Evolutionary conservation across 2,329 filamentous ascomycete species (phyloP), one percentile per base, ranked within the genome.

Genomic region (Huntiella abstrusa): DNA sequence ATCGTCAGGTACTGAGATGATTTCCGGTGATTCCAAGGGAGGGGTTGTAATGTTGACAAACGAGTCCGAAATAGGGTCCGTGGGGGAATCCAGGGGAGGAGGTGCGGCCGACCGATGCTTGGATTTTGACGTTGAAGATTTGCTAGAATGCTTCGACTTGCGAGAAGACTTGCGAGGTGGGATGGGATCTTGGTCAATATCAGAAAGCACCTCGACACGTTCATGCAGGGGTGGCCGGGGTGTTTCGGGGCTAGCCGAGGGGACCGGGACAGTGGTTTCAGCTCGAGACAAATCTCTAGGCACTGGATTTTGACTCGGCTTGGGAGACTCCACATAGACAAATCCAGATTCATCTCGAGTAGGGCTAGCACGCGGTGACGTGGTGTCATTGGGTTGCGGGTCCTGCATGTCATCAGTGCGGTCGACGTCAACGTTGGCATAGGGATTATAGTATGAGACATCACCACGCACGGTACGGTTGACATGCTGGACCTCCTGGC

Each of bases 91-190:
- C 12, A n/a, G 10, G 19, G 34, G 19, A 19, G 19, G 34, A 37
- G 45, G 45, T n/a, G 35, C 11, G 17, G 11, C 37, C 5, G 38
- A 16, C 5, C 43, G 12, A 11, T 48, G 40, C 12, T 15, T 35
- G 16, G 34, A 49, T 19, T 45, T 43, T 4, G 37, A 40, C 5
- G 38, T 35, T 10, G 47, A 49, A 28, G 37, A 45, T 19, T 45
- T 49, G 32, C 33, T 22, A 33, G 34, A 46, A 12, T 28, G 22
- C 8, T 28, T 28, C 22, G 44, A 44, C 28, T 43, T 44, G 2
- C 35, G 46, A 10, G 46, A 48, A 4, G 46, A 43, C n/a, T 35
- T 48, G 16, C 38, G 45, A 12, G 47, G 33, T 4, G 47, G 41
- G 12, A 43, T 19, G 10, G 17, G 28, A 8, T 34, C 40, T n/a